These are phyloP conservation scores for Aspergillus persii DNA, from an alignment of 2,329 filamentous ascomycete species.

Conservation along the genomic window DNA sequence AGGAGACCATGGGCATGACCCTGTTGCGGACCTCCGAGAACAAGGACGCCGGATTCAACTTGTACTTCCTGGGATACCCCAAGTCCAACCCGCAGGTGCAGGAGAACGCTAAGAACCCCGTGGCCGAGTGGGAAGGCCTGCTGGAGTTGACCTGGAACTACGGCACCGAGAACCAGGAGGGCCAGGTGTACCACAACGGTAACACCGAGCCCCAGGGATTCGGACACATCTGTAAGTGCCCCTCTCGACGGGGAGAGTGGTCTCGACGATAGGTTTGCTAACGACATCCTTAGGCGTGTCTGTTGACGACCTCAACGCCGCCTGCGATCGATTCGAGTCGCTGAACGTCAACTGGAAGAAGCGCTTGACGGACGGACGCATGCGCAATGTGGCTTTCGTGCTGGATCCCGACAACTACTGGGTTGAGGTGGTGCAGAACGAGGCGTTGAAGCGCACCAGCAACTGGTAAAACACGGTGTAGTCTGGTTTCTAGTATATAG, in stretches of 20 bases:
- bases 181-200: slow-evolving; percentile 86
- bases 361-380: slow-evolving; percentile 80
- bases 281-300: slow-evolving; percentile 58
- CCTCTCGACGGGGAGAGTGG: neutral
- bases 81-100: slow-evolving; percentile 54
- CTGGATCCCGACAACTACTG: slow-evolving; percentile 86
- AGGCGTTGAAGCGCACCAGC: slow-evolving; percentile 42
- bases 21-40: slow-evolving; percentile 72
- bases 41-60: slow-evolving; percentile 71
- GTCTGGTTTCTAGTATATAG: neutral
- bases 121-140: slow-evolving; percentile 73
- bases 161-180: slow-evolving; percentile 72
- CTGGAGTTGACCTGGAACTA: slow-evolving; percentile 87
- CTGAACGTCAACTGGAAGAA: slow-evolving; percentile 90
- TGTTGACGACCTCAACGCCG: slow-evolving; percentile 84
- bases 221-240: slow-evolving; percentile 76
- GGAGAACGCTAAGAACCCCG: slow-evolving; percentile 52
- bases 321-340: slow-evolving; percentile 81
- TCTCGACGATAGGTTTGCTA: neutral
- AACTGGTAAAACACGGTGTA: slow-evolving; percentile 32
- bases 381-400: slow-evolving; percentile 93
- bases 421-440: slow-evolving; percentile 73
- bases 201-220: slow-evolving; percentile 92
- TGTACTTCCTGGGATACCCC: slow-evolving; percentile 89
- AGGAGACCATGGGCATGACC: slow-evolving; percentile 86